These are phyloP conservation scores for Dothideomycetes sp. DNA, from an alignment of 2,329 filamentous ascomycete genomes.

Conservation along the genomic window DNA sequence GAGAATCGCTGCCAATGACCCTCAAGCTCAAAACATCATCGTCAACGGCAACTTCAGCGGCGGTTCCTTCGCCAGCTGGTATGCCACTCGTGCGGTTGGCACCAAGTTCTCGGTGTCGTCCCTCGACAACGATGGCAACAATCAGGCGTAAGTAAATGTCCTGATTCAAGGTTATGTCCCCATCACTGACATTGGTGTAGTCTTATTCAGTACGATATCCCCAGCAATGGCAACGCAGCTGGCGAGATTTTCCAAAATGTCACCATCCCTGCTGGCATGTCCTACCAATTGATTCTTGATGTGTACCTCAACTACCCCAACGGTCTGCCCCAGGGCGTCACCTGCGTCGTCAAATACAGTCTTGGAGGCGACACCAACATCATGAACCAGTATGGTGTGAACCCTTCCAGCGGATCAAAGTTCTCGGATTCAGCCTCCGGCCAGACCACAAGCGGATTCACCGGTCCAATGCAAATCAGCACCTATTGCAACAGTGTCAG, in stretches of 20 bases:
- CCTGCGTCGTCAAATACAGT: constrained; percentile 11
- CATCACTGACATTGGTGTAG: too few species aligned
- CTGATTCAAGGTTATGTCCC: too few species aligned
- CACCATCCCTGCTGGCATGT: constrained; percentile 5
- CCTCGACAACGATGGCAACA: constrained; percentile 5
- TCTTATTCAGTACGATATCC: constrained; percentile 4
- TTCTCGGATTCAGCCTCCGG: constrained; percentile 7
- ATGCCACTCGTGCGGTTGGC: background rate
- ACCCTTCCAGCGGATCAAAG: background rate
- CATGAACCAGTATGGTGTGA: constrained; percentile 10
- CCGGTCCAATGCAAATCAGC: constrained; percentile 5
- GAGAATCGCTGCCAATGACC: background rate
- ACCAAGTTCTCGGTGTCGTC: constrained; percentile 8
- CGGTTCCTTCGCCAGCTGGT: constrained; percentile 4
- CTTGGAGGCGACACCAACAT: constrained; percentile 6
- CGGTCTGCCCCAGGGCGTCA: constrained; percentile 2
- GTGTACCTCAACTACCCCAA: constrained; percentile 9
- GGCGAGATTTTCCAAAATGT: constrained; percentile 8
- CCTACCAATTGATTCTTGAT: constrained; percentile 2
- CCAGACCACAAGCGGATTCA: background rate
- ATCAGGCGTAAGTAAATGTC: too few species aligned
- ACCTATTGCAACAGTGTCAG: constrained; percentile 11
- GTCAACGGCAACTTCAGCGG: constrained; percentile 3
- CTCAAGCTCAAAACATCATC: constrained; percentile 3
- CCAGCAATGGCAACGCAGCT: constrained; percentile 1